These are phyloP conservation scores for Xenosphaeropsis pyriputrescens DNA, from an alignment of 2,329 filamentous ascomycete species.

Conservation along the genomic window DNA sequence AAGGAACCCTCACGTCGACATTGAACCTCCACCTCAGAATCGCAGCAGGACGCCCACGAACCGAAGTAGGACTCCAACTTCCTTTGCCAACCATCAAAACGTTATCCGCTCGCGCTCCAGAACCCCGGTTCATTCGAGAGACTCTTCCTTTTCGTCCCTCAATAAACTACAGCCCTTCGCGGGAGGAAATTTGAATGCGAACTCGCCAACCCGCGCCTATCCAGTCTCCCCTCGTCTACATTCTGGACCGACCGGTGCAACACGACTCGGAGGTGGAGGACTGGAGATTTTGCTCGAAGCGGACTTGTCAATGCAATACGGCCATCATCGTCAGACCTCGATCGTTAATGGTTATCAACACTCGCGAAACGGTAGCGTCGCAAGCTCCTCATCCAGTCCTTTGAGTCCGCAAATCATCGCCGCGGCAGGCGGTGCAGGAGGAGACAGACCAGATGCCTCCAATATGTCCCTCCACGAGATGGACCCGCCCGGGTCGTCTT, in stretches of 20 bases:
- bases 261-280: slow-evolving; percentile 2
- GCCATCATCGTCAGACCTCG: slow-evolving; percentile 89
- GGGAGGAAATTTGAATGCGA: too few species aligned
- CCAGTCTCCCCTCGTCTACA: slow-evolving; percentile 13
- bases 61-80: slow-evolving; percentile 12
- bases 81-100: slow-evolving; percentile 3
- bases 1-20: too few species aligned
- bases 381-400: slow-evolving; percentile 67
- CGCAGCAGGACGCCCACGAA: neutral
- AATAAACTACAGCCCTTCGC: slow-evolving; percentile 2
- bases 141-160: slow-evolving; percentile 4
- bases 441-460: slow-evolving; percentile 15
- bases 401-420: slow-evolving; percentile 79
- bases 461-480: slow-evolving; percentile 10
- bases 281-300: slow-evolving; percentile 34
- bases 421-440: slow-evolving; percentile 33
- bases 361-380: slow-evolving; percentile 74
- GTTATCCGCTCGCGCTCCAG: slow-evolving; percentile 3
- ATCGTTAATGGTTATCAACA: slow-evolving; percentile 96
- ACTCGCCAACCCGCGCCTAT: too few species aligned
- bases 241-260: slow-evolving; percentile 1
- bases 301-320: slow-evolving; percentile 42
- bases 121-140: slow-evolving; percentile 9
- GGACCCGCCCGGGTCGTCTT: slow-evolving; percentile 10
- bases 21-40: too few species aligned